Evolutionary conservation across 306 rosid genomes (phyloP).

Genomic region (Quercus cerris): DNA sequence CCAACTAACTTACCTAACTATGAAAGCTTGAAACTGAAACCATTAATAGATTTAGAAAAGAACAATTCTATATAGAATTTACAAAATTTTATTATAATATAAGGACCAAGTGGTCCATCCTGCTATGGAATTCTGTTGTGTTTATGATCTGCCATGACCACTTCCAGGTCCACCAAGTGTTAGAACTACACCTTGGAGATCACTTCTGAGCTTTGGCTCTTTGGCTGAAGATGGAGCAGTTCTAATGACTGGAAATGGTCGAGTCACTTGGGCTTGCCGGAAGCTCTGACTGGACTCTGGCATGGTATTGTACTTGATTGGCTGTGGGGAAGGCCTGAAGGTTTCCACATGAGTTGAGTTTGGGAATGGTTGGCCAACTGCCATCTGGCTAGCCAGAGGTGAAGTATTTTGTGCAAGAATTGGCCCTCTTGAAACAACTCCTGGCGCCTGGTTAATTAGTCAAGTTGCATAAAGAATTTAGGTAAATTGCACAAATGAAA

Average conservation of each 20-base stretch:
- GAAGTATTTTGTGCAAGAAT: constrained; percentile 35
- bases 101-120: background rate
- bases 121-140: background rate
- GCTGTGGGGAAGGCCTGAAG: constrained; percentile 31
- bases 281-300: constrained; percentile 30
- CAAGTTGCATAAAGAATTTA: background rate
- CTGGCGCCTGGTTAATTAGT: constrained; percentile 46
- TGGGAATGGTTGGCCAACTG: constrained; percentile 30
- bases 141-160: constrained; percentile 34
- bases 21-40: background rate
- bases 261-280: constrained; percentile 32
- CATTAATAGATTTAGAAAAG: background rate
- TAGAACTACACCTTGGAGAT: constrained; percentile 73
- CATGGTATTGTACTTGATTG: constrained; percentile 17
- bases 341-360: constrained; percentile 33
- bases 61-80: constrained; percentile 1
- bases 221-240: constrained; percentile 30
- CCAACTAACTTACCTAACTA: constrained; percentile 8
- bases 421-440: constrained; percentile 33
- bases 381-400: constrained; percentile 11
- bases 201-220: constrained; percentile 64
- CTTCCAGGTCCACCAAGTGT: constrained; percentile 87
- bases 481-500: background rate
- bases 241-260: constrained; percentile 38
- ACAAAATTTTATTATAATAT: constrained; percentile 20